Percentiles rank a stretch among this genome's conserved stretches.
These are phyloP conservation scores for Diplocarpon rosae DNA, from an alignment of 2,329 filamentous ascomycete genomes.

Conservation along the genomic window DNA sequence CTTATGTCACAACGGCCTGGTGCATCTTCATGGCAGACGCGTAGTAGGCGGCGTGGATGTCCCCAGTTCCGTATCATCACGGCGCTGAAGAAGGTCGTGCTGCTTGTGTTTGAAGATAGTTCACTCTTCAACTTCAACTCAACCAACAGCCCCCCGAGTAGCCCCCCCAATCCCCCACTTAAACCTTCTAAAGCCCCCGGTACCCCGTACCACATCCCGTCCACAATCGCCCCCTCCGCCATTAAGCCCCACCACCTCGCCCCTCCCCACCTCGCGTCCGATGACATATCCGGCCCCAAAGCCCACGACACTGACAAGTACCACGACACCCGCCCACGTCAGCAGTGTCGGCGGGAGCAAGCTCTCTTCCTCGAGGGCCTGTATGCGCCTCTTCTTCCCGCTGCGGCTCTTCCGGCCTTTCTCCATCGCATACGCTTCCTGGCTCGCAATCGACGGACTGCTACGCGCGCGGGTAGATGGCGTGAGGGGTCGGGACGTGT, in stretches of 20 bases:
- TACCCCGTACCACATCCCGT: conserved; percentile 17
- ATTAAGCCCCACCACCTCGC: conserved; percentile 35
- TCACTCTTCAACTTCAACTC: not conserved
- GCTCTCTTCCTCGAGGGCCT: conserved; percentile 28
- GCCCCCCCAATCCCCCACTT: conserved; percentile 23
- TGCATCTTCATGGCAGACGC: no score
- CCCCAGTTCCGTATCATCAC: no score
- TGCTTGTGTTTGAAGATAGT: no score
- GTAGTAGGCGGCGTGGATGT: no score
- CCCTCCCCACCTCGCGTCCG: conserved; percentile 53
- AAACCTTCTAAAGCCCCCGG: conserved; percentile 22
- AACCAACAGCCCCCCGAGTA: conserved; percentile 20
- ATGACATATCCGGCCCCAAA: conserved; percentile 61
- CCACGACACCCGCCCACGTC: conserved; percentile 56
- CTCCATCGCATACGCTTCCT: conserved; percentile 21
- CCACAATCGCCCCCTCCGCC: conserved; percentile 20
- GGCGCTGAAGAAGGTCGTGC: no score
- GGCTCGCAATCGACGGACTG: conserved; percentile 18
- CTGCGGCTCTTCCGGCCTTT: conserved; percentile 27
- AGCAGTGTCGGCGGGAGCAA: conserved; percentile 48
- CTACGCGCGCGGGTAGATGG: conserved; percentile 18
- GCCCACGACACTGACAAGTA: conserved; percentile 56
- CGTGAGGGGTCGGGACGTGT: conserved; percentile 19
- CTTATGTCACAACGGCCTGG: no score
- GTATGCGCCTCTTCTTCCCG: conserved; percentile 38